These are phyloP conservation scores for Lecanoromycetidae sp. DNA, from an alignment of 2,329 filamentous ascomycete genomes.

Conservation along the genomic window DNA sequence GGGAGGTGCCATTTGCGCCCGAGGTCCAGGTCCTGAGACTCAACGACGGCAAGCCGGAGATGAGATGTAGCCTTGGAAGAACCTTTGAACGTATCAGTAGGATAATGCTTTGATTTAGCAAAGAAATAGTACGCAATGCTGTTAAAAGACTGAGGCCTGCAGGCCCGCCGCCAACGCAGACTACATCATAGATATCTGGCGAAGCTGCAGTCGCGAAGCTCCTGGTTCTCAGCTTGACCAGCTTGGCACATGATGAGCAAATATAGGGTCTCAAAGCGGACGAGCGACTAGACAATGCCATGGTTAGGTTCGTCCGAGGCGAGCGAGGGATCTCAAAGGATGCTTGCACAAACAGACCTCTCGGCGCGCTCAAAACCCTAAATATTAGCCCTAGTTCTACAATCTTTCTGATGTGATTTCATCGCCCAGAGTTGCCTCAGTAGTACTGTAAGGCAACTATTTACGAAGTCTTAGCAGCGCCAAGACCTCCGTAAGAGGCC, in stretches of 20 bases:
- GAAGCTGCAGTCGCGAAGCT: constrained; percentile 27
- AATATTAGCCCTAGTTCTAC: background rate
- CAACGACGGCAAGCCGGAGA: constrained; percentile 76
- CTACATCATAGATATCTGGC: constrained; percentile 77
- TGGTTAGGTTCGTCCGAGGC: background rate
- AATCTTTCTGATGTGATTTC: background rate
- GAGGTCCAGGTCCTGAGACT: constrained; percentile 72
- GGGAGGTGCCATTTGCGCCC: constrained; percentile 55
- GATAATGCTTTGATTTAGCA: constrained; percentile 10
- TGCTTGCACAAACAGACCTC: background rate
- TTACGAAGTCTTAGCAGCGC: no score
- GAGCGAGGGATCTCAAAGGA: no score
- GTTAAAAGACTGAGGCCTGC: constrained; percentile 74
- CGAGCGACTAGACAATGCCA: background rate
- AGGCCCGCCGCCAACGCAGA: constrained; percentile 80
- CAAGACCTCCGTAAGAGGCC: no score
- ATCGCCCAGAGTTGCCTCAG: background rate
- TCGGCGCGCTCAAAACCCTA: background rate
- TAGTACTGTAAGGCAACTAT: background rate
- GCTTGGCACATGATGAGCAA: constrained; percentile 30
- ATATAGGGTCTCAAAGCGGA: constrained; percentile 24
- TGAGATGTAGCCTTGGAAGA: constrained; percentile 61
- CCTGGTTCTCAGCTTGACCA: constrained; percentile 21
- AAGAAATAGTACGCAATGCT: constrained; percentile 52
- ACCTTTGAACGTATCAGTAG: constrained; percentile 39